A percentile compares a stretch with the other conserved stretches of the same genome.
Evolutionary conservation across 257 asterid species (phyloP).

Genomic region (Nemophila menziesii): DNA sequence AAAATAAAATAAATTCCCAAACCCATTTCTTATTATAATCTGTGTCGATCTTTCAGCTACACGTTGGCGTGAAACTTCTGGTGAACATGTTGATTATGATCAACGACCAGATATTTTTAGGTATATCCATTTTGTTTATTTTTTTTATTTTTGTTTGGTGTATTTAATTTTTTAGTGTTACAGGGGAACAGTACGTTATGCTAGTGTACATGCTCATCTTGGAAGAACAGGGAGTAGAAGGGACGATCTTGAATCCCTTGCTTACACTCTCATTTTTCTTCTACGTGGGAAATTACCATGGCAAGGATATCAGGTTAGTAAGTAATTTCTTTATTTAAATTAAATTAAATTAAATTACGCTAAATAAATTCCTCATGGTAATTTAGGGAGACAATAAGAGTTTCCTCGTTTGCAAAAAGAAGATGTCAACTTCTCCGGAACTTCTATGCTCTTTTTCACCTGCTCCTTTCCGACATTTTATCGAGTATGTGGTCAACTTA

Average conservation of each 20-base stretch:
- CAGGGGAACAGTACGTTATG: slow-evolving; percentile 4
- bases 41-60: slow-evolving; percentile 34
- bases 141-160: background rate
- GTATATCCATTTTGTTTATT: slow-evolving; percentile 15
- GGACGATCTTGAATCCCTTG: slow-evolving; percentile 4
- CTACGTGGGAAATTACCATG: background rate
- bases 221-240: slow-evolving; percentile 2
- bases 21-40: slow-evolving; percentile 1
- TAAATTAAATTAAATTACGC: background rate
- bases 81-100: slow-evolving; percentile 63
- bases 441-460: slow-evolving; percentile 11
- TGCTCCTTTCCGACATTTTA: slow-evolving; percentile 12
- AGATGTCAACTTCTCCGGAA: slow-evolving; percentile 15
- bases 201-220: slow-evolving; percentile 6
- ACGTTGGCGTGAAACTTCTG: slow-evolving; percentile 52
- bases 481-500: slow-evolving; percentile 14
- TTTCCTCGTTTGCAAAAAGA: slow-evolving; percentile 9
- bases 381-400: slow-evolving; percentile 2
- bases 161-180: background rate
- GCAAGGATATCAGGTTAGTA: slow-evolving; percentile 2
- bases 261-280: slow-evolving; percentile 1
- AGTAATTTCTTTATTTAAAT: background rate
- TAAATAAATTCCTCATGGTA: background rate
- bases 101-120: slow-evolving; percentile 70
- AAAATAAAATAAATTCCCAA: background rate